Evolutionary conservation across 495 filamentous ascomycete species (phyloP), one percentile per base, ranked within the genome.

Genomic region (Copromyces sp.): DNA sequence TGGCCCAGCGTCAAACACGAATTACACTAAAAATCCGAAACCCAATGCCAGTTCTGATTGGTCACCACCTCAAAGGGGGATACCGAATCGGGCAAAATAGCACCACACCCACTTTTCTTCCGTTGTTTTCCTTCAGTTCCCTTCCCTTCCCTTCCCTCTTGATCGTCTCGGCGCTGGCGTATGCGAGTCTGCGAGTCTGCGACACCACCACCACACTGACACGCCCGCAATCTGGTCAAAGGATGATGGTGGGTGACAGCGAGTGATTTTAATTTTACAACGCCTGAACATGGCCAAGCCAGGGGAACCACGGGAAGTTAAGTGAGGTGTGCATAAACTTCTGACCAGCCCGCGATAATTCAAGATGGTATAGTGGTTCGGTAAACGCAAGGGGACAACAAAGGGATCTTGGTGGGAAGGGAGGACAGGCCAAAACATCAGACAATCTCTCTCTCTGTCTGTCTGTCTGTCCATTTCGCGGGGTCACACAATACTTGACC

Each of bases 11-110:
- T 35, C 53, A 65, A 65, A 65, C 53, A 35, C 53, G 53, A 65
- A 35, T 65, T 35, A 3, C 53, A 65, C 53, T 65, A 37, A 61
- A 61, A 61, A 9, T 17, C 6, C 24, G 29, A 61, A 61, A 65
- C 29, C 7, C 29, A 9, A 9, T 65, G 11, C 16, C 37, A 3
- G 0, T 12, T 71, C 69, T 73, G 69, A 73, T 73, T 73, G 72
- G 72, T 47, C 69, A 70, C 39, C 59, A 35, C 12, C 24, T 40
- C 20, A 11, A 53, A 69, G 40, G 65, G 65, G 71, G 35, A 59
- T 39, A 69, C 72, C 72, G 47, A 71, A 71, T 44, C 44, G 38
- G 44, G 72, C 20, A 41, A n/a, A 68, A 69, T 69, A 35, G 29
- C 53, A 65, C 53, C 29, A 65, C 29, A 35, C 53, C 53, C 53